Base-by-base conservation (phyloP, 768 basidiomycete species). In the Podaxis pistillaris region DNA sequence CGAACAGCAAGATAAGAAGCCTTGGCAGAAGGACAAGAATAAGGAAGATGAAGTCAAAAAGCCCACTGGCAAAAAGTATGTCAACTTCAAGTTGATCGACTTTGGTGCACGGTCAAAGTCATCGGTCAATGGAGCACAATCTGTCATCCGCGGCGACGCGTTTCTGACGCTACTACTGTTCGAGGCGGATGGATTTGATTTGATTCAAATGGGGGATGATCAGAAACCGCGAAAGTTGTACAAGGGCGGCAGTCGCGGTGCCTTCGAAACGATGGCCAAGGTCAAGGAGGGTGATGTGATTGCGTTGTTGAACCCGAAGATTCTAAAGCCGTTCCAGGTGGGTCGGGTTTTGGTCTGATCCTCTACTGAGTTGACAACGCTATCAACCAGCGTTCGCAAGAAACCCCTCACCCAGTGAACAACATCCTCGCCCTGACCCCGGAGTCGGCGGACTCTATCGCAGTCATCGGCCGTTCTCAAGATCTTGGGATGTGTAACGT, bases 351-450 rank as follows among this genome's bases (percentile, higher is more conserved):
- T 30, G 19, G 30, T 4, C 51, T 47, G 28, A 53, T 28, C 30
- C 60, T 46, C 47, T 59, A 36, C 24, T n/a, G 49, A 55, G 36
- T 58, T 64, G 49, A 63, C n/a, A 19, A 30, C 30, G 22, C 7
- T 12, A 8, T 22, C 54, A 15, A 26, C 49, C 7, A 87, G 83
- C 73, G 81, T 17, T 74, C 82, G 4, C 76, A 74, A 19, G 81
- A 85, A 60, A 81, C 74, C 17, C 91, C 91, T 1, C 91, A 94
- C 74, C 93, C 90, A 13, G 84, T 85, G 24, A 83, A 83, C 57
- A 93, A 96, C 68, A 84, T 94, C 19, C 83, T 98, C 19, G 94
- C 93, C 1, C 73, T 98, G 33, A 95, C 94, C 0, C 97, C 97
- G 0, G 87, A 89, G 56, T 89, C 88, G 0, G 90, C 87, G 0